Evolutionary conservation across 257 asterid genomes (phyloP).

Genomic region (Solanum peruvianum): DNA sequence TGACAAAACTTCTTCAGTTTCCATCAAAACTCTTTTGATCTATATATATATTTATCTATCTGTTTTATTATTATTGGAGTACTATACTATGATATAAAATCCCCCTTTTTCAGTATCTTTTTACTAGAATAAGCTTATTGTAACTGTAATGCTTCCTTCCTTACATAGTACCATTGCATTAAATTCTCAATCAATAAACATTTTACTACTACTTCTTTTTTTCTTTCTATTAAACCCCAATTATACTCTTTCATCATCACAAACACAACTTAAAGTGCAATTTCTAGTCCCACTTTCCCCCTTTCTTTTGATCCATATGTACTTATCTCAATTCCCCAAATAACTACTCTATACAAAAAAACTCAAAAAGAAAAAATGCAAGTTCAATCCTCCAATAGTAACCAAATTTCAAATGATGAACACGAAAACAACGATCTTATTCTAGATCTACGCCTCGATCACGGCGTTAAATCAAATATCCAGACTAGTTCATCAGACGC

Average conservation of each 20-base stretch:
- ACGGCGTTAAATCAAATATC: background rate
- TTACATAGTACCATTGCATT: slow-evolving; percentile 39
- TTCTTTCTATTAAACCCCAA: slow-evolving; percentile 19
- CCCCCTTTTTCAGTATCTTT: background rate
- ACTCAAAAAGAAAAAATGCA: background rate
- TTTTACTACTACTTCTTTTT: slow-evolving; percentile 9
- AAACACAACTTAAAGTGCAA: background rate
- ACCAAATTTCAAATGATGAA: background rate
- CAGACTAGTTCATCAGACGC: background rate
- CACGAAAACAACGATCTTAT: slow-evolving; percentile 10
- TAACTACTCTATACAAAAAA: background rate
- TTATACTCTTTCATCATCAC: background rate
- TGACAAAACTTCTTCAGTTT: slow-evolving; percentile 9
- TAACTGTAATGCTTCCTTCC: slow-evolving; percentile 39
- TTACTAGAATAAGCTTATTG: slow-evolving; percentile 27
- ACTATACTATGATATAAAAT: background rate
- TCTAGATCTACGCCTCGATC: slow-evolving; percentile 46
- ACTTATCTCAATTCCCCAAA: slow-evolving; percentile 4
- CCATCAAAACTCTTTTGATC: slow-evolving; percentile 5
- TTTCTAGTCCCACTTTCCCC: background rate
- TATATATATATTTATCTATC: too few species aligned
- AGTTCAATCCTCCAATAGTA: background rate
- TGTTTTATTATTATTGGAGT: background rate
- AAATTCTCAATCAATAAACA: slow-evolving; percentile 26
- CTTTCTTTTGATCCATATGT: slow-evolving; percentile 10